Conservation (phyloP, 768 basidiomycete genomes). For the Gelatoporia subvermispora region DNA sequence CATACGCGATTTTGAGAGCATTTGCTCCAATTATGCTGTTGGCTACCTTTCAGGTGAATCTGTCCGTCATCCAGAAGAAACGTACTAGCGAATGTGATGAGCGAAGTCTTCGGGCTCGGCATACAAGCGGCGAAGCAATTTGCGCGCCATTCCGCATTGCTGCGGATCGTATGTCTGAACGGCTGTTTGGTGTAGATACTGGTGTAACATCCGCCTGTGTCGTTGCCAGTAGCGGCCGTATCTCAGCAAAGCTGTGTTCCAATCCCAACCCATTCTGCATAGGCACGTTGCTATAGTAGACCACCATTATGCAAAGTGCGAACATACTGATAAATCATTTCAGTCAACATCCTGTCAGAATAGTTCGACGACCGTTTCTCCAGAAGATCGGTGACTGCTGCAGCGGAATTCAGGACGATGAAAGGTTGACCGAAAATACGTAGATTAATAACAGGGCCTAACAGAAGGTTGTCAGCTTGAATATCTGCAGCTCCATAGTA, state of each 20-base stretch:
- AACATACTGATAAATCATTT: too few species aligned
- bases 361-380: constrained; percentile 20
- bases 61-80: not conserved
- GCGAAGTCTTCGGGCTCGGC: constrained; percentile 14
- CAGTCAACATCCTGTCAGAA: constrained; percentile 13
- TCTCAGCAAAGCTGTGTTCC: constrained; percentile 10
- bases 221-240: constrained; percentile 9
- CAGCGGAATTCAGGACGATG: constrained; percentile 22
- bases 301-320: too few species aligned
- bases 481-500: not conserved
- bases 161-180: constrained; percentile 9
- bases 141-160: constrained; percentile 25
- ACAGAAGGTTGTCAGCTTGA: not conserved
- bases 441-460: constrained; percentile 24
- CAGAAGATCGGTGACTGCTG: constrained; percentile 19
- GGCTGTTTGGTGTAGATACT: constrained; percentile 8
- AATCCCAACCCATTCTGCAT: constrained; percentile 9
- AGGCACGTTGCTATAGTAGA: not conserved
- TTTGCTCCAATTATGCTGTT: constrained; percentile 10
- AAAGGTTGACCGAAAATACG: constrained; percentile 21
- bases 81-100: constrained; percentile 9
- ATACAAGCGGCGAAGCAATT: constrained; percentile 32
- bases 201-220: constrained; percentile 8
- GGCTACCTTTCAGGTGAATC: too few species aligned
- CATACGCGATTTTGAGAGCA: constrained; percentile 14